These are phyloP conservation scores for Tanacetum coccineum DNA, from an alignment of 129 eudicot species.

Conservation along the genomic window DNA sequence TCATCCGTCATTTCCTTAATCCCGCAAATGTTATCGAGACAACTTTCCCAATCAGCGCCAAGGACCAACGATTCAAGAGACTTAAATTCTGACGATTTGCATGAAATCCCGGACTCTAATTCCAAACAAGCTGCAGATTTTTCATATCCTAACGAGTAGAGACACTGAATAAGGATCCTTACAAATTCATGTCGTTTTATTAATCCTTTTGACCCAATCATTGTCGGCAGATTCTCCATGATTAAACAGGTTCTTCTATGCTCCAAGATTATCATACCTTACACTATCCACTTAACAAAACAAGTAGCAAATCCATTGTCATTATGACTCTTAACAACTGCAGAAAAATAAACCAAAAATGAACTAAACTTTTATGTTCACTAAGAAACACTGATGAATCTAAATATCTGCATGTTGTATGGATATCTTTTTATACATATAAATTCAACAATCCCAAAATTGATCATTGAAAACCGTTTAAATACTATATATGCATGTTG, in stretches of 20 bases:
- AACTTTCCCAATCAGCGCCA: constrained; percentile 69
- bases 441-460: background rate
- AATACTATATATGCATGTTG: too few relatives aligned
- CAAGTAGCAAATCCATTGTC: constrained; percentile 19
- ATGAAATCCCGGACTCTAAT: constrained; percentile 63
- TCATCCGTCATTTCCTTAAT: constrained; percentile 64
- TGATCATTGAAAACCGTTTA: too few relatives aligned
- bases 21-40: constrained; percentile 42
- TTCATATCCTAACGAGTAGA: constrained; percentile 64
- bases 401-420: constrained; percentile 6
- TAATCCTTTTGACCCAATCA: constrained; percentile 57
- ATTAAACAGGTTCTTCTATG: constrained; percentile 21
- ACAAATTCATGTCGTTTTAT: constrained; percentile 74
- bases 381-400: background rate
- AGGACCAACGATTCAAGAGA: constrained; percentile 51
- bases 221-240: constrained; percentile 46
- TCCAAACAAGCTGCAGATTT: constrained; percentile 81
- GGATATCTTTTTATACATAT: background rate
- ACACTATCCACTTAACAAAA: constrained; percentile 20
- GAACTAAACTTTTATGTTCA: background rate
- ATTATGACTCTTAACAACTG: constrained; percentile 11
- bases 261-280: constrained; percentile 32
- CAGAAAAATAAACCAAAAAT: constrained; percentile 14
- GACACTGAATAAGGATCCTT: constrained; percentile 69
- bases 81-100: constrained; percentile 56